Percentiles rank a stretch among this genome's conserved stretches.
phyloP scores from a whole-genome alignment of 371 early-diverging fungal genomes.

The Rhizopus sp. region DNA sequence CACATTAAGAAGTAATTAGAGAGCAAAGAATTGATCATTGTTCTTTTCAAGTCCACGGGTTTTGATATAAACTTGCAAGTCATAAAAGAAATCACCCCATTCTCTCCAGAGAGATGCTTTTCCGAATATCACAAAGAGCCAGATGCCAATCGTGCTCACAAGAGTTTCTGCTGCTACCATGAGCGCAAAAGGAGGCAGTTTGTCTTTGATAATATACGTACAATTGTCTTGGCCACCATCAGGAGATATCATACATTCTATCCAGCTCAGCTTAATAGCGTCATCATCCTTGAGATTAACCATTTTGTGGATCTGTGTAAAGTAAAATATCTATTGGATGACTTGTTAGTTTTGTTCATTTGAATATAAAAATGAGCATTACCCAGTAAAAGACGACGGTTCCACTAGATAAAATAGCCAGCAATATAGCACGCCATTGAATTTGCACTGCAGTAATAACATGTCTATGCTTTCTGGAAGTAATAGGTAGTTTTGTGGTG shows the following conservation, averaged over 20 bases:
- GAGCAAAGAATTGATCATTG: conserved; percentile 60
- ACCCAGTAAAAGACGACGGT: conserved; percentile 58
- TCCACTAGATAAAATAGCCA: conserved; percentile 54
- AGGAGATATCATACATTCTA: conserved; percentile 50
- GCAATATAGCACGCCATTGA: conserved; percentile 68
- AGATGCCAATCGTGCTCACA: conserved; percentile 55
- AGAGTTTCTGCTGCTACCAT: conserved; percentile 59
- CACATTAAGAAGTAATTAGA: conserved; percentile 21
- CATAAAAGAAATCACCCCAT: conserved; percentile 52
- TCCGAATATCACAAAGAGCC: conserved; percentile 62
- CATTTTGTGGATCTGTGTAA: conserved; percentile 51
- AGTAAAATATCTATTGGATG: conserved; percentile 39
- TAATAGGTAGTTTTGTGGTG: conserved; percentile 35
- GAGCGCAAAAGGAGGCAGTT: conserved; percentile 55
- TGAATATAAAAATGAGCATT: background rate
- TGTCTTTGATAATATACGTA: conserved; percentile 24
- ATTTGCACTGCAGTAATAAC: conserved; percentile 63
- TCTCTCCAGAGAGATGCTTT: conserved; percentile 51
- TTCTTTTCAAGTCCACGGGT: conserved; percentile 45
- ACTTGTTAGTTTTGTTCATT: no score
- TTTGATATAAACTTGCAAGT: conserved; percentile 38
- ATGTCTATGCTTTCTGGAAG: conserved; percentile 51
- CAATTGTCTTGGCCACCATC: conserved; percentile 44
- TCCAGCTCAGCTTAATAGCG: conserved; percentile 40
- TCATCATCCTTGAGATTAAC: conserved; percentile 23